Conservation (phyloP, 768 basidiomycete genomes). For the Russula ochroleuca region DNA sequence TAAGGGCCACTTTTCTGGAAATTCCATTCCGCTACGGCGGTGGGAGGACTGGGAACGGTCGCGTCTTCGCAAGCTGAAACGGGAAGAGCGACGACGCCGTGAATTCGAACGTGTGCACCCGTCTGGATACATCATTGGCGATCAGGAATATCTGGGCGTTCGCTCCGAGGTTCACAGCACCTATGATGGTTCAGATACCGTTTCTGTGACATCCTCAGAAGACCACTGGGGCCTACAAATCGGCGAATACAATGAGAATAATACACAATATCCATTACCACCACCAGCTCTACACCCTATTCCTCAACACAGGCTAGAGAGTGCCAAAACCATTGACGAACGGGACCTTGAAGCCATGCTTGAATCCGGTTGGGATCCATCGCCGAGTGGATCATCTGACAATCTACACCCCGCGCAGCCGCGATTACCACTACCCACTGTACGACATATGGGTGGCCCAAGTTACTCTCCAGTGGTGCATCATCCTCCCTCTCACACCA, state of each 20-base stretch:
- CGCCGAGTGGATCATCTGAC: constrained; percentile 41
- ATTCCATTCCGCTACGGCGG: constrained; percentile 83
- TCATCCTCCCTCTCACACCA: constrained; percentile 24
- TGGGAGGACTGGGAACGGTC: constrained; percentile 99
- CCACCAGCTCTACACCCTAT: constrained; percentile 60
- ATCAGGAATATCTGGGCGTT: constrained; percentile 59
- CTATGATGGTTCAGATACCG: constrained; percentile 75
- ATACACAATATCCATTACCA: constrained; percentile 73
- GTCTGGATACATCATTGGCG: constrained; percentile 57
- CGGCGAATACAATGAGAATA: constrained; percentile 90
- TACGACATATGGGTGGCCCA: constrained; percentile 25
- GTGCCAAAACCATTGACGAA: constrained; percentile 51
- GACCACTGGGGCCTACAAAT: constrained; percentile 96
- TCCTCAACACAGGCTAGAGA: constrained; percentile 38
- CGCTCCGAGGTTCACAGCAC: constrained; percentile 49
- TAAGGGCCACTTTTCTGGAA: constrained; percentile 46
- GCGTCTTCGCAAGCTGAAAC: constrained; percentile 80
- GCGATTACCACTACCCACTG: constrained; percentile 63
- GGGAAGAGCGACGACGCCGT: constrained; percentile 75
- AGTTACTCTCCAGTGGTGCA: constrained; percentile 21
- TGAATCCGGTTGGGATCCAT: constrained; percentile 79
- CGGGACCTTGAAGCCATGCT: constrained; percentile 90
- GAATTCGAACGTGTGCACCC: constrained; percentile 81
- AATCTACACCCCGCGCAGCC: constrained; percentile 32
- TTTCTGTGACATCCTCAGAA: constrained; percentile 80